Evolutionary conservation across 306 rosid genomes (phyloP).

Genomic region (Lagenaria siceraria): DNA sequence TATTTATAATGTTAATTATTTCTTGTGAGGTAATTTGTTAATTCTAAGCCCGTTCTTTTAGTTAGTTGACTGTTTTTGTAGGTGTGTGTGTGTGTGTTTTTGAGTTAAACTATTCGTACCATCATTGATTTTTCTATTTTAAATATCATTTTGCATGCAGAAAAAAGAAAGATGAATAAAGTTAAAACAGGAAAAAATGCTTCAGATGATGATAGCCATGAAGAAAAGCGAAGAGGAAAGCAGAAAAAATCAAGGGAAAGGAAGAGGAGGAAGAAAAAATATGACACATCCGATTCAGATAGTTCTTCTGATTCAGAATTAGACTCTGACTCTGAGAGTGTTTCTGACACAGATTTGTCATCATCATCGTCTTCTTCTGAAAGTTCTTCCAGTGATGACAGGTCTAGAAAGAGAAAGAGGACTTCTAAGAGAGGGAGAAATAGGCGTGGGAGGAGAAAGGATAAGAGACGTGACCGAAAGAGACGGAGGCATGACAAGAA

Average conservation of each 20-base stretch:
- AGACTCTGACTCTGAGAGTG: constrained; percentile 73
- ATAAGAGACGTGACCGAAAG: constrained; percentile 50
- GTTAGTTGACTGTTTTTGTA: not conserved
- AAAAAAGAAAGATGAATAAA: constrained; percentile 39
- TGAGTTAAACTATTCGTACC: not conserved
- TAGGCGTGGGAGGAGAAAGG: constrained; percentile 54
- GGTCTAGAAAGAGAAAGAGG: constrained; percentile 69
- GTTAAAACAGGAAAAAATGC: constrained; percentile 32
- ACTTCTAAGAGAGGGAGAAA: constrained; percentile 58
- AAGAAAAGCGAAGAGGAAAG: constrained; percentile 43
- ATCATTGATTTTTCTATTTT: not conserved
- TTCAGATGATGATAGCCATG: constrained; percentile 41
- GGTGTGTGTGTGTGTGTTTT: not conserved
- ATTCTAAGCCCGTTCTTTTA: not conserved
- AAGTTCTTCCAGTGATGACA: constrained; percentile 78
- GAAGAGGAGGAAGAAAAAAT: constrained; percentile 57
- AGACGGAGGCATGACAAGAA: constrained; percentile 49
- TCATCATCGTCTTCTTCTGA: constrained; percentile 52
- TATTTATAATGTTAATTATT: not conserved
- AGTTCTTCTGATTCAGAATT: constrained; percentile 70
- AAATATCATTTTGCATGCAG: constrained; percentile 18
- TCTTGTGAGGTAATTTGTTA: not conserved
- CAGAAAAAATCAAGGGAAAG: constrained; percentile 53
- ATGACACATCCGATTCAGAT: constrained; percentile 54
- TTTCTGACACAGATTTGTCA: constrained; percentile 56